Conservation (phyloP, 1,284 basidiomycete species). For the Cryptococcus deneoformans region DNA sequence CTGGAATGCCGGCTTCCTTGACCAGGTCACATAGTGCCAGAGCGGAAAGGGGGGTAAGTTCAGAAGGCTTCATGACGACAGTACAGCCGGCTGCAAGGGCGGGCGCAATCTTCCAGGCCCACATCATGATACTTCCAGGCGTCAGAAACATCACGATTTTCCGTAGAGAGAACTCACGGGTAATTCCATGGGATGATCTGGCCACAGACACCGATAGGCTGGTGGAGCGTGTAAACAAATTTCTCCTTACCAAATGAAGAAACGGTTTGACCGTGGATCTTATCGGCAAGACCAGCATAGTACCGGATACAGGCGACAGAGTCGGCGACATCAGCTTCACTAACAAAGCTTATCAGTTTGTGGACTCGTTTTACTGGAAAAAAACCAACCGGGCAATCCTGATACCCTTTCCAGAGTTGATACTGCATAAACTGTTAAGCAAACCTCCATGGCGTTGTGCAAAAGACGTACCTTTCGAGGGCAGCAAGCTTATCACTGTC, state of each 20-base stretch:
- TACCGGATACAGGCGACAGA: slow-evolving; percentile 68
- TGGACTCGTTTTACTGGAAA: not conserved
- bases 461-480: slow-evolving; percentile 54
- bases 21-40: slow-evolving; percentile 51
- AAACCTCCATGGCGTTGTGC: no score
- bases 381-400: slow-evolving; percentile 62
- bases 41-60: slow-evolving; percentile 79
- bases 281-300: slow-evolving; percentile 63
- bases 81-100: slow-evolving; percentile 81
- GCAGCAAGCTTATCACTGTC: slow-evolving; percentile 69
- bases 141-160: not conserved
- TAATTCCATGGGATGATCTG: slow-evolving; percentile 75
- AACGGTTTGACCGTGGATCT: slow-evolving; percentile 76
- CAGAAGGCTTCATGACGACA: slow-evolving; percentile 83
- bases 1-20: slow-evolving; percentile 61
- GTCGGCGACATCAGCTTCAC: slow-evolving; percentile 56
- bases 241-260: slow-evolving; percentile 54
- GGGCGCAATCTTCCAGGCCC: slow-evolving; percentile 78
- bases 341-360: not conserved
- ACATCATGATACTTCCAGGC: slow-evolving; percentile 58
- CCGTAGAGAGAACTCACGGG: slow-evolving; percentile 32
- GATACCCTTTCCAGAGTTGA: slow-evolving; percentile 84
- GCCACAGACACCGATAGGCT: slow-evolving; percentile 84
- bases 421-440: no score
- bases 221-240: slow-evolving; percentile 78